Base-by-base conservation (phyloP, 2,329 filamentous ascomycete genomes). In the Metarhizium brunneum region DNA sequence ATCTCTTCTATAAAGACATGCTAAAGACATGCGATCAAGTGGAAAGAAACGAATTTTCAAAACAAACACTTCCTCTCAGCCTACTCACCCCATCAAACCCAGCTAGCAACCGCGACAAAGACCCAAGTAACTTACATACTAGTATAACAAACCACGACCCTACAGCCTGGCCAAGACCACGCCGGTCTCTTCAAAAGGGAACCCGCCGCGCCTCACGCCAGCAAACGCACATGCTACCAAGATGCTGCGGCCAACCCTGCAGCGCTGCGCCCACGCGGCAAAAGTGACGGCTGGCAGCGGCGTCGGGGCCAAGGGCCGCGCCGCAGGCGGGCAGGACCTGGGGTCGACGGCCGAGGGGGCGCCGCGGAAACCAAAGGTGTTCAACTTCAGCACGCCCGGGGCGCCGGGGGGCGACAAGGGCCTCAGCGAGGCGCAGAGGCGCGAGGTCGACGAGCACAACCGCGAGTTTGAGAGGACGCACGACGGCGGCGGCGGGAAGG, bases 401-500 rank as follows among this genome's bases (percentile, higher is more conserved):
- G 63, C 65, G 43, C 60, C 59, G 4, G 54, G 50, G 2, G 50
- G 62, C 13, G 54, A 52, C 1, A 60, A 68, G 53, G 63, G 68
- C 6, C 62, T 81, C 58, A 77, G 69, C 25, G 68, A 76, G 56
- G 78, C 79, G 64, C 78, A 83, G 68, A 72, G 77, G 65, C 70
- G 69, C 47, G 81, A 84, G 67, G 82, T 84, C 16, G 75, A 82
- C 53, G 65, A 73, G 67, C 82, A 85, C 63, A 85, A 85, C 57
- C 59, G 58, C 59, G 79, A 84, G 0, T 84, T 85, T 65, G 78
- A 78, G 50, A 64, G 74, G 61, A 76, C 76, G 59, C 76, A 84
- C 61, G 81, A 80, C 56, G 71, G 67, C 13, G 73, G 67, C 13
- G 73, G 75, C 0, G 61, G 68, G 6, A 48, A 60, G 3, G 76